phyloP scores from a whole-genome alignment of 805 yeast species.

The Ogataea pilisensis region DNA sequence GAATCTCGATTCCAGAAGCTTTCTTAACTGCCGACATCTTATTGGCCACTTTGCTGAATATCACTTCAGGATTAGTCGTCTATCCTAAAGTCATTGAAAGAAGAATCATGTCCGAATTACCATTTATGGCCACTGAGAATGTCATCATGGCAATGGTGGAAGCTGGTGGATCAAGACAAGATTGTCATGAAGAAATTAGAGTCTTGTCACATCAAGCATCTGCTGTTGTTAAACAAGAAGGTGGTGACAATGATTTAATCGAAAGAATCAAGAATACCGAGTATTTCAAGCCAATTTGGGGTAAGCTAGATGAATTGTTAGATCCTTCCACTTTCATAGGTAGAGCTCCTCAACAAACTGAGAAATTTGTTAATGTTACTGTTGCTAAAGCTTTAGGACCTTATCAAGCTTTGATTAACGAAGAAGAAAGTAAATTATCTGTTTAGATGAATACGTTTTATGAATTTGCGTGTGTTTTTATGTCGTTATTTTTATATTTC shows the following conservation, averaged over 20 bases:
- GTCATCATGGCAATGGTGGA: constrained; percentile 99
- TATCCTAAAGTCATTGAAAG: constrained; percentile 98
- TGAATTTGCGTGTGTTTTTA: too few species aligned
- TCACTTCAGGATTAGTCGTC: constrained; percentile 92
- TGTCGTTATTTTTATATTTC: too few species aligned
- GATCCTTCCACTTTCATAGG: constrained; percentile 96
- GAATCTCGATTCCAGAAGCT: constrained; percentile 95
- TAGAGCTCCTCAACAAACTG: constrained; percentile 97
- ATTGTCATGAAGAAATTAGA: constrained; percentile 95
- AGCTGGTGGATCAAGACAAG: constrained; percentile 96
- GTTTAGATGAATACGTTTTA: constrained; percentile 53
- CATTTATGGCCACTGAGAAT: constrained; percentile 99
- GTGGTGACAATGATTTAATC: constrained; percentile 96
- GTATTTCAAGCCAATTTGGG: constrained; percentile 88
- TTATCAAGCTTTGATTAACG: constrained; percentile 52
- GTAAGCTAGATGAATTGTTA: constrained; percentile 71
- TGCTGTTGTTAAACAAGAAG: constrained; percentile 94
- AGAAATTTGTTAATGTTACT: constrained; percentile 80
- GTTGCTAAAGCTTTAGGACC: constrained; percentile 80
- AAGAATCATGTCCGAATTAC: constrained; percentile 90
- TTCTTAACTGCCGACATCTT: constrained; percentile 94
- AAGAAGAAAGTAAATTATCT: constrained; percentile 69
- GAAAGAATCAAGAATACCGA: constrained; percentile 74
- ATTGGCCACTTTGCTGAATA: constrained; percentile 82
- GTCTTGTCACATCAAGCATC: constrained; percentile 97